These are phyloP conservation scores for Fusarium pseudonygamai DNA, from an alignment of 2,329 filamentous ascomycete species.

Conservation along the genomic window DNA sequence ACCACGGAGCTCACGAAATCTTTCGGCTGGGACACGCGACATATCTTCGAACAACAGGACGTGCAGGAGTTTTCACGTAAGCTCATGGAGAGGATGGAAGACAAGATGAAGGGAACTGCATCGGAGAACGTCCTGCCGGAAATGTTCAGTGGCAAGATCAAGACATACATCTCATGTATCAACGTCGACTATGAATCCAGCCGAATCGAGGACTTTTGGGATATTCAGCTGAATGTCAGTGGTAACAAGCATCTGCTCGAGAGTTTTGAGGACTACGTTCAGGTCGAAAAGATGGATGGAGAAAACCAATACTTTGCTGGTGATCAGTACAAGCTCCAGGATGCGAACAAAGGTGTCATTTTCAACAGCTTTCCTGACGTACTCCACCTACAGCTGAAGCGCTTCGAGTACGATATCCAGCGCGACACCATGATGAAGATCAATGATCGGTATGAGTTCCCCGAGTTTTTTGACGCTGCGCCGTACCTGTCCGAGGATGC, in stretches of 20 bases:
- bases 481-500: constrained; percentile 89
- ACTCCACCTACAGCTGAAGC: constrained; percentile 92
- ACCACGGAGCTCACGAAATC: constrained; percentile 95
- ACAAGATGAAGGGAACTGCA: constrained; percentile 96
- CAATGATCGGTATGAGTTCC: constrained; percentile 91
- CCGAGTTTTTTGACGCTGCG: constrained; percentile 82
- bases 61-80: constrained; percentile 97
- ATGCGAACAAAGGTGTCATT: constrained; percentile 97
- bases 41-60: constrained; percentile 99
- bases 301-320: constrained; percentile 98
- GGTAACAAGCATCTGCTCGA: constrained; percentile 93
- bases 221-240: constrained; percentile 95
- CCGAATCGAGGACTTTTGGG: constrained; percentile 97
- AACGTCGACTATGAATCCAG: constrained; percentile 98
- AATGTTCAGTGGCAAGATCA: constrained; percentile 97
- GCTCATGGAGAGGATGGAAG: constrained; percentile 96
- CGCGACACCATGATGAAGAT: constrained; percentile 99
- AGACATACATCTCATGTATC: constrained; percentile 98
- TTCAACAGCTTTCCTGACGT: constrained; percentile 96
- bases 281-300: constrained; percentile 95
- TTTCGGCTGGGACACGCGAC: constrained; percentile 97
- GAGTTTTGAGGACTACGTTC: constrained; percentile 95
- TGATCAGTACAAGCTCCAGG: constrained; percentile 89
- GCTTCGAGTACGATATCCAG: constrained; percentile 97
- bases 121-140: constrained; percentile 88